phyloP scores from a whole-genome alignment of 2,329 filamentous ascomycete genomes.

The Epichloe sylvatica region DNA sequence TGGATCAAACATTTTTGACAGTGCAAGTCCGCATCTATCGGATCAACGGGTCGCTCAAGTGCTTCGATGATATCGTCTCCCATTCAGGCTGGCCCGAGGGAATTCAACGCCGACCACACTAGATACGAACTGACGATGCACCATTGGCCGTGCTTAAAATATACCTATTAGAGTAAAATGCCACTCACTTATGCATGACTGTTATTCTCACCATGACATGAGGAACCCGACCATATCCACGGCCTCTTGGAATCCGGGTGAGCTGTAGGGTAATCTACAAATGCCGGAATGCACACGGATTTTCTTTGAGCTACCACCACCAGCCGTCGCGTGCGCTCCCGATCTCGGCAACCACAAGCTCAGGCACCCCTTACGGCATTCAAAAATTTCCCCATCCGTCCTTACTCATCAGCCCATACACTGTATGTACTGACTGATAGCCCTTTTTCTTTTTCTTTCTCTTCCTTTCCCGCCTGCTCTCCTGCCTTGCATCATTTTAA shows the following conservation, averaged over 20 bases:
- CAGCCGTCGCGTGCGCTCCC: too few species aligned
- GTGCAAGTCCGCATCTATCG: not conserved
- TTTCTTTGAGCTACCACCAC: not conserved
- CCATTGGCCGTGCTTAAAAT: too few species aligned
- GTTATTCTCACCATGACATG: too few species aligned
- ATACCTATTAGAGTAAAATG: too few species aligned
- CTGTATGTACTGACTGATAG: not conserved
- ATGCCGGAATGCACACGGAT: too few species aligned
- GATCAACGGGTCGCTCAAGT: not conserved
- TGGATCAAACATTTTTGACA: not conserved
- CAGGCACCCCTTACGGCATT: constrained; percentile 3
- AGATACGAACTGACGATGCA: too few species aligned
- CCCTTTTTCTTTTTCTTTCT: not conserved
- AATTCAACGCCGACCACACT: too few species aligned
- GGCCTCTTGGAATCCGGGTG: too few species aligned
- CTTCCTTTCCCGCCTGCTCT: not conserved
- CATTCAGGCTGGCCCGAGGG: too few species aligned
- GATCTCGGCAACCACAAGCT: too few species aligned
- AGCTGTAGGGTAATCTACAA: not conserved
- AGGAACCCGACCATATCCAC: not conserved
- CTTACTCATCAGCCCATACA: not conserved
- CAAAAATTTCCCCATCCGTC: constrained; percentile 6
- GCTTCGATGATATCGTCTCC: not conserved
- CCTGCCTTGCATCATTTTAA: not conserved
- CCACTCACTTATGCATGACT: too few species aligned